Evolutionary conservation across 352 stramenopile species (phyloP).

Genomic region (Globisporangium barbulae): DNA sequence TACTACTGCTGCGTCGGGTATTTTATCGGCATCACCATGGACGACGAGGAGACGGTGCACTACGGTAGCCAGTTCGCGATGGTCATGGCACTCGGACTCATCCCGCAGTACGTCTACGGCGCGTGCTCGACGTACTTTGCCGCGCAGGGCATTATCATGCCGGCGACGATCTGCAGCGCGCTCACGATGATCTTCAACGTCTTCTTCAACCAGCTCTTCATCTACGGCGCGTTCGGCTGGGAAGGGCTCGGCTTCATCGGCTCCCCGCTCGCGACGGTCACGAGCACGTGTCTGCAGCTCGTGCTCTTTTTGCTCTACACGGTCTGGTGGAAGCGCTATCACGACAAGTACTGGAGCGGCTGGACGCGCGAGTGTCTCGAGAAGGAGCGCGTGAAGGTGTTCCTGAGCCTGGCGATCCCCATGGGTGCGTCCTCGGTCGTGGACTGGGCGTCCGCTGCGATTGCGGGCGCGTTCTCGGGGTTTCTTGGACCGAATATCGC

Average conservation of each 20-base stretch:
- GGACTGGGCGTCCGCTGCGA: slow-evolving; percentile 41
- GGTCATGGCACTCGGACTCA: slow-evolving; percentile 69
- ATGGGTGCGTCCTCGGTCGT: slow-evolving; percentile 51
- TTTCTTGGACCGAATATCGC: slow-evolving; percentile 48
- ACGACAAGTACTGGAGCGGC: slow-evolving; percentile 44
- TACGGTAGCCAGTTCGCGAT: slow-evolving; percentile 66
- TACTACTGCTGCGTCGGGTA: slow-evolving; percentile 52
- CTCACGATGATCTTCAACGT: slow-evolving; percentile 59
- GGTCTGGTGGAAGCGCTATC: slow-evolving; percentile 47
- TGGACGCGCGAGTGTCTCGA: slow-evolving; percentile 40
- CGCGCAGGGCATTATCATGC: slow-evolving; percentile 71
- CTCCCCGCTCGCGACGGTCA: slow-evolving; percentile 51
- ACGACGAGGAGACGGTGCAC: slow-evolving; percentile 47
- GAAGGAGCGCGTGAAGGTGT: slow-evolving; percentile 40
- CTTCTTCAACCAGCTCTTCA: slow-evolving; percentile 55
- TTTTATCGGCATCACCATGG: slow-evolving; percentile 35
- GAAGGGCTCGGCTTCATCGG: slow-evolving; percentile 64
- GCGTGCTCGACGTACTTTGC: slow-evolving; percentile 79
- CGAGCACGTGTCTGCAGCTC: slow-evolving; percentile 43
- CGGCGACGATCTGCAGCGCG: slow-evolving; percentile 62
- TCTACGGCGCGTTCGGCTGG: slow-evolving; percentile 53
- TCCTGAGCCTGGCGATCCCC: slow-evolving; percentile 42
- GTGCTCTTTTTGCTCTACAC: slow-evolving; percentile 42
- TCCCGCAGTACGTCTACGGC: slow-evolving; percentile 60
- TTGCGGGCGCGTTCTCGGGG: slow-evolving; percentile 40